A percentile compares a stretch with the other conserved stretches of the same genome.
phyloP scores from a whole-genome alignment of 2,329 filamentous ascomycete genomes.

The Verticillium tricorpus region DNA sequence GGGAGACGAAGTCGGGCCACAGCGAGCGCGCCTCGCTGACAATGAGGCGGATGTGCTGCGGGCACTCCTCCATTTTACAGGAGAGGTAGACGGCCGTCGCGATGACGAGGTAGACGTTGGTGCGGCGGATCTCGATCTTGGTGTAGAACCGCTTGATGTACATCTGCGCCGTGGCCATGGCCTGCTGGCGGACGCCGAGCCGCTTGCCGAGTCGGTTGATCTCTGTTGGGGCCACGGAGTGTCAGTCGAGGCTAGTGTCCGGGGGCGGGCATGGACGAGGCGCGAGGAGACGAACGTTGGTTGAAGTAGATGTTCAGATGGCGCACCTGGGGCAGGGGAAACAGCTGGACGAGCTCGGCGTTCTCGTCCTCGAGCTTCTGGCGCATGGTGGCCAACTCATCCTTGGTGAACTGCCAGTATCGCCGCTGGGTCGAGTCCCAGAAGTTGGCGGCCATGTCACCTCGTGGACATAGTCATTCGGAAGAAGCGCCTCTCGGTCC shows the following conservation, averaged over 20 bases:
- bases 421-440: constrained; percentile 92
- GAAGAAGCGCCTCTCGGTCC: background rate
- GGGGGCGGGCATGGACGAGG: background rate
- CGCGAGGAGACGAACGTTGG: constrained; percentile 52
- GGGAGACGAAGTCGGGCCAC: constrained; percentile 74
- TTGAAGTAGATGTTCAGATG: constrained; percentile 90
- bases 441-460: constrained; percentile 84
- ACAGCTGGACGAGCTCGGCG: constrained; percentile 68
- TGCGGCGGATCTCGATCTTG: constrained; percentile 83
- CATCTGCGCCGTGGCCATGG: constrained; percentile 87
- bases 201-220: constrained; percentile 79
- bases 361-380: constrained; percentile 75
- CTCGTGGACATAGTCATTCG: background rate
- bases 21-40: constrained; percentile 79
- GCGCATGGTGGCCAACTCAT: constrained; percentile 71
- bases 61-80: constrained; percentile 97
- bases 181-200: constrained; percentile 81
- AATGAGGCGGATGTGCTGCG: constrained; percentile 90
- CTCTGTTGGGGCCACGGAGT: constrained; percentile 43
- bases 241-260: constrained; percentile 3
- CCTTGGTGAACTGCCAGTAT: constrained; percentile 73
- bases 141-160: constrained; percentile 94
- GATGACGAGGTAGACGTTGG: constrained; percentile 88
- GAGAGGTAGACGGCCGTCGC: constrained; percentile 93
- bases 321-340: constrained; percentile 74